Evolutionary conservation across 2,329 filamentous ascomycete species (phyloP), one percentile per base, ranked within the genome.

Genomic region (Albifimbria verrucaria): DNA sequence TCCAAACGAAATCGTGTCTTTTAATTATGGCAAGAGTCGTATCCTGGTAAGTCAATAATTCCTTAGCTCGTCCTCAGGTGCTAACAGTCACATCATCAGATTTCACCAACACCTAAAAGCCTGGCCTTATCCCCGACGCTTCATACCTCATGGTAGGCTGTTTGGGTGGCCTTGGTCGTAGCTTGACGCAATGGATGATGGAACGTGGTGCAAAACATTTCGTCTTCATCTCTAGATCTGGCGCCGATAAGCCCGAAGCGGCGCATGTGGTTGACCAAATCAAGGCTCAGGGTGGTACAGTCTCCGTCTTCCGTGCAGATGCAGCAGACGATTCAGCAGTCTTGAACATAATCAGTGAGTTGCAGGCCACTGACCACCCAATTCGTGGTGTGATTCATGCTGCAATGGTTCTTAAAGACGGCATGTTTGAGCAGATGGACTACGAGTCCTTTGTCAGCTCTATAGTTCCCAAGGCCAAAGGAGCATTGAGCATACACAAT

Each of bases 391-490:
- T 60, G 39, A 56, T 64, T 36, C 57, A 65, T 17, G 57, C 55
- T 1, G 60, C 62, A 12, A 59, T 64, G 59, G 56, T 58, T 9
- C 53, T 62, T 12, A 49, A 58, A 4, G 71, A 75, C 49, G 54
- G 32, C 42, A 52, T 63, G 2, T 61, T 73, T 44, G 49, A 47
- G 9, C 59, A 65, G 36, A 63, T 60, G 62, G 55, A 63, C 17
- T 51, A 60, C 61, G 55, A 63, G 17, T 52, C 54, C 7, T 55
- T 67, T 26, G 54, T 55, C 22, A 54, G 51, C 22, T 58, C 60
- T 1, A 45, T 69, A 0, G 47, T 50, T 12, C 67, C 69, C 24
- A 72, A 72, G 52, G 61, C 70, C 1, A 51, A 61, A 4, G 68
- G 69, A 3, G 61, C 58, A 2, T 53, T 49, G 17, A 61, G 67